Evolutionary conservation across 2,329 filamentous ascomycete genomes (phyloP), one percentile per base, ranked within the genome.

Genomic region (Shiraia sp.): DNA sequence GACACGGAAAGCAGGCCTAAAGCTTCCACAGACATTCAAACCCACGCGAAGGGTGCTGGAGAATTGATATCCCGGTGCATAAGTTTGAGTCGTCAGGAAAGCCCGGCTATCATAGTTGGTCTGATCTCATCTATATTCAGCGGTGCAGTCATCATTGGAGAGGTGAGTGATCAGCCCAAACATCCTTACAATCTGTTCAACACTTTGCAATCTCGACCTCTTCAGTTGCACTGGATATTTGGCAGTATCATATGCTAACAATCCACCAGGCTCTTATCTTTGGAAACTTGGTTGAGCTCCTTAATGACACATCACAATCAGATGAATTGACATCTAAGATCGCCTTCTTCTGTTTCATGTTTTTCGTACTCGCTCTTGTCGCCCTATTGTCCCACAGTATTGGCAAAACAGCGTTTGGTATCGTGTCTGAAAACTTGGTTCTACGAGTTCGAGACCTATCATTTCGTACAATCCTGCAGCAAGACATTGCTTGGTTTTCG

Each of bases 131-230:
- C 75, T 1, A 63, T 75, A 10, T 48, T 74, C 24, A 76, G 73
- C 13, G 77, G 74, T 15, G 71, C 66, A 3, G 68, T 79, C 24
- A 73, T 85, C 27, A 77, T 86, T 17, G 83, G 82, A 12, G 77
- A 83, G 47, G 80, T 43, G 37, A 25, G 44, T 26, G 22, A 22
- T 4, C 31, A 24, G 15, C 10, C 6, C 3, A 25, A 5, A 28
- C 17, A 10, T 29, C 10, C 14, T 10, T n/a, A 5, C 12, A 19
- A 10, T 28, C 3, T 10, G 5, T 31, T 31, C 29, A 16, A 5
- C 12, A 16, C 15, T 10, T 13, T 15, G 3, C 3, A 16, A 14
- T 13, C 6, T 14, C 12, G 9, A 16, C 15, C 6, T 4, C 29
- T 14, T 31, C 4, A 22, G 8, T 8, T 22, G 19, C 19, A 8